Evolutionary conservation across 1,284 basidiomycete genomes (phyloP).

Genomic region (Thecaphora thlaspeos): DNA sequence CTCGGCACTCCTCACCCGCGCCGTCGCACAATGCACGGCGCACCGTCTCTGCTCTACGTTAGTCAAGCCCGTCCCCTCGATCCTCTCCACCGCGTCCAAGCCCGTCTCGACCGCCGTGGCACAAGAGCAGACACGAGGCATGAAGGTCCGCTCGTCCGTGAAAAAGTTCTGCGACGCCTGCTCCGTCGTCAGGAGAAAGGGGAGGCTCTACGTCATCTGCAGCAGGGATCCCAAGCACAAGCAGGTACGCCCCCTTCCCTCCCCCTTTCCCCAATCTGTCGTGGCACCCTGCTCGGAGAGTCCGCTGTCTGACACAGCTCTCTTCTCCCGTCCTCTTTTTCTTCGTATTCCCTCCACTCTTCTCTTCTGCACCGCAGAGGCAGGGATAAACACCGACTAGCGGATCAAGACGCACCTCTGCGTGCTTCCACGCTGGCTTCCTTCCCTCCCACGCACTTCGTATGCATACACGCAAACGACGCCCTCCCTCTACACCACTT

Average conservation of each 20-base stretch:
- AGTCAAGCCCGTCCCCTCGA: slow-evolving; percentile 4
- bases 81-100: not conserved
- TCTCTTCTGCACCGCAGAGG: not conserved
- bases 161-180: slow-evolving; percentile 65
- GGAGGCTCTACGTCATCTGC: slow-evolving; percentile 89
- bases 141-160: slow-evolving; percentile 94
- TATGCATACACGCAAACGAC: no score
- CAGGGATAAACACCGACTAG: not conserved
- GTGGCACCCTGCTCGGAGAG: no score
- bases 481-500: no score
- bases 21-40: not conserved
- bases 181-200: slow-evolving; percentile 67
- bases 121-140: slow-evolving; percentile 64
- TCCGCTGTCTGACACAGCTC: no score
- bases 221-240: slow-evolving; percentile 95
- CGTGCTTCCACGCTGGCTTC: no score
- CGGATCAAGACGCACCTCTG: no score
- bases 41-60: slow-evolving; percentile 19
- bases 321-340: no score
- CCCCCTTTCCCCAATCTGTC: no score
- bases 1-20: no score
- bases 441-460: no score
- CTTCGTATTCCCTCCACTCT: no score
- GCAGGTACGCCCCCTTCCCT: slow-evolving; percentile 68
- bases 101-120: slow-evolving; percentile 3